Evolutionary conservation across 2,329 filamentous ascomycete genomes (phyloP).

Genomic region (Emmonsiellopsis sp.): DNA sequence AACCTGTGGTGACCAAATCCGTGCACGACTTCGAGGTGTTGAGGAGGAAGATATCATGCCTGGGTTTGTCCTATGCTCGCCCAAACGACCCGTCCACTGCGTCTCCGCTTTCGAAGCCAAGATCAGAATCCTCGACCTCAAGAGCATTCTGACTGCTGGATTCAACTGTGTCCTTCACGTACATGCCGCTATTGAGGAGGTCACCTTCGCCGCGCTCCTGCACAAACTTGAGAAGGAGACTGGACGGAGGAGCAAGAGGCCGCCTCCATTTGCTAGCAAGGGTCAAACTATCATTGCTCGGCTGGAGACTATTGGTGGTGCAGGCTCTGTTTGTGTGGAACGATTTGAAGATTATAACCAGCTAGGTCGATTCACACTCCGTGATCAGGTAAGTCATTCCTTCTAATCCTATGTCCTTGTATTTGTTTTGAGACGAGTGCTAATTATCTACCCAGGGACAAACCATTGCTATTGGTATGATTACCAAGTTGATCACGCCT

Average conservation of each 20-base stretch:
- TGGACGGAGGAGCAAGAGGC: slow-evolving; percentile 80
- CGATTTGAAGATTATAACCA: slow-evolving; percentile 93
- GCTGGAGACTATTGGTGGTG: slow-evolving; percentile 75
- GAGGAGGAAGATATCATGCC: slow-evolving; percentile 96
- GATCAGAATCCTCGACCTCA: slow-evolving; percentile 88
- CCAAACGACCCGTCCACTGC: slow-evolving; percentile 85
- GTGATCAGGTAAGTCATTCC: slow-evolving; percentile 61
- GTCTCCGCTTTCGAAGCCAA: slow-evolving; percentile 89
- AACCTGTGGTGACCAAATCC: slow-evolving; percentile 90
- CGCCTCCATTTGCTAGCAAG: slow-evolving; percentile 78
- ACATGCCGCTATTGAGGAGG: slow-evolving; percentile 94
- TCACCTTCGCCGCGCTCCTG: slow-evolving; percentile 77
- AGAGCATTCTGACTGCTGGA: slow-evolving; percentile 84
- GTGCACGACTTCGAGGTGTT: slow-evolving; percentile 81
- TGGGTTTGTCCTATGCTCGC: slow-evolving; percentile 92
- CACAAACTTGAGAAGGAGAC: slow-evolving; percentile 97
- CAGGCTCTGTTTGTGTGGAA: slow-evolving; percentile 84
- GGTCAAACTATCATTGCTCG: slow-evolving; percentile 83
- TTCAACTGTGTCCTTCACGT: slow-evolving; percentile 98
- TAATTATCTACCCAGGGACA: slow-evolving; percentile 57
- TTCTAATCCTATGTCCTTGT: slow-evolving; percentile 11
- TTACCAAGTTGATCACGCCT: slow-evolving; percentile 68
- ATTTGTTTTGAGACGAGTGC: background rate
- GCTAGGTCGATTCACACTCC: slow-evolving; percentile 78
- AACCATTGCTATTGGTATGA: slow-evolving; percentile 99